A percentile compares a stretch with the other conserved stretches of the same genome.
phyloP scores from a whole-genome alignment of 1,284 basidiomycete species.

The Papiliotrema fonsecae region DNA sequence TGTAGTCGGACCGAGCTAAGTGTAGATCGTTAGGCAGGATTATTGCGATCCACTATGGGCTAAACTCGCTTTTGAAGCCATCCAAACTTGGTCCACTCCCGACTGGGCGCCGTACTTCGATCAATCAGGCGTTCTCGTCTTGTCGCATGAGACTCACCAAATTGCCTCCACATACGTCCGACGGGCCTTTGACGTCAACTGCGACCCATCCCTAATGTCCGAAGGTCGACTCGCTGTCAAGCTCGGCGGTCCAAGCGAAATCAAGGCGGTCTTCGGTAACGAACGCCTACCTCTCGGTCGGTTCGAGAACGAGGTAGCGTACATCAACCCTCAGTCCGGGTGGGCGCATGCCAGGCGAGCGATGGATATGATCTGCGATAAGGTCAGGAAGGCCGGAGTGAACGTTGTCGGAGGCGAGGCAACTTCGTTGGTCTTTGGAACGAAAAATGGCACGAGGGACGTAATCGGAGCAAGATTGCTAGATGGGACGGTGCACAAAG shows the following conservation, averaged over 20 bases:
- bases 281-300: conserved; percentile 2
- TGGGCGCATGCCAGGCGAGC: conserved; percentile 73
- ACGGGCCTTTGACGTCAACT: conserved; percentile 10
- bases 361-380: conserved; percentile 44
- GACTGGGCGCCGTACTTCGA: conserved; percentile 69
- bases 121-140: conserved; percentile 54
- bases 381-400: conserved; percentile 11
- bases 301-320: conserved; percentile 50
- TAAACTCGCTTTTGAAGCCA: conserved; percentile 19
- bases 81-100: conserved; percentile 26
- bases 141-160: neutral
- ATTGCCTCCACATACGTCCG: conserved; percentile 6
- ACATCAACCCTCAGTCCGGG: conserved; percentile 68
- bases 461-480: conserved; percentile 59
- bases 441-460: conserved; percentile 28
- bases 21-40: conserved; percentile 27
- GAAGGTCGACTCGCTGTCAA: conserved; percentile 9
- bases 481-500: conserved; percentile 51
- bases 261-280: conserved; percentile 15
- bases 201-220: conserved; percentile 13
- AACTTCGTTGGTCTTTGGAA: conserved; percentile 3
- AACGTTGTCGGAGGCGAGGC: conserved; percentile 9
- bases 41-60: conserved; percentile 20
- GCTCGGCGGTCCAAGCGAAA: conserved; percentile 7
- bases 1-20: neutral